A percentile compares a stretch with the other conserved stretches of the same genome.
Conservation (phyloP, 257 asterid genomes). For the Przewalskia tangutica region DNA sequence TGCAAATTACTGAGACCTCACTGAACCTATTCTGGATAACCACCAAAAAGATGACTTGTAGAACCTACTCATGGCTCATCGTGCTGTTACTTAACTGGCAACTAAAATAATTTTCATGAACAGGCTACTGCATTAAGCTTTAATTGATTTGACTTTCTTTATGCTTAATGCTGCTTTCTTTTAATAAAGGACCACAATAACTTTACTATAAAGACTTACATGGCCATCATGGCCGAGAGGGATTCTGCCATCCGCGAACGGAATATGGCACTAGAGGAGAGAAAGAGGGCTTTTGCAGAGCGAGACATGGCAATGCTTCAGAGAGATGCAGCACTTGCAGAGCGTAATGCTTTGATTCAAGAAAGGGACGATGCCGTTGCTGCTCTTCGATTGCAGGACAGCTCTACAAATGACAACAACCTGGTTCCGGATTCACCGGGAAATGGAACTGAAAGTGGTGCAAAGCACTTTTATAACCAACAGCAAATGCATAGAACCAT, state of each 20-base stretch:
- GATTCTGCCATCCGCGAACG: conserved; percentile 90
- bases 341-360: conserved; percentile 62
- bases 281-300: conserved; percentile 83
- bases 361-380: conserved; percentile 71
- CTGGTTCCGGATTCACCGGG: conserved; percentile 38
- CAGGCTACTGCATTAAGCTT: not conserved
- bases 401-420: conserved; percentile 37
- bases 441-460: conserved; percentile 33
- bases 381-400: conserved; percentile 46
- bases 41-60: not conserved
- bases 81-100: not conserved
- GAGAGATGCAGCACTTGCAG: conserved; percentile 88
- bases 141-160: not conserved
- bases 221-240: conserved; percentile 92
- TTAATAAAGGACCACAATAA: conserved; percentile 63
- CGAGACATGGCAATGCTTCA: conserved; percentile 90
- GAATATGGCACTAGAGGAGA: conserved; percentile 94
- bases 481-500: conserved; percentile 27
- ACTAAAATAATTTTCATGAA: not conserved
- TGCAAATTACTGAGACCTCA: not conserved
- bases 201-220: conserved; percentile 65
- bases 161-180: conserved; percentile 6
- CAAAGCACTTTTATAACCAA: conserved; percentile 38
- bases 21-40: not conserved
- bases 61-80: not conserved